A percentile compares a stretch with the other conserved stretches of the same genome.
Conservation (phyloP, 495 filamentous ascomycete genomes). For the Podospora comata region DNA sequence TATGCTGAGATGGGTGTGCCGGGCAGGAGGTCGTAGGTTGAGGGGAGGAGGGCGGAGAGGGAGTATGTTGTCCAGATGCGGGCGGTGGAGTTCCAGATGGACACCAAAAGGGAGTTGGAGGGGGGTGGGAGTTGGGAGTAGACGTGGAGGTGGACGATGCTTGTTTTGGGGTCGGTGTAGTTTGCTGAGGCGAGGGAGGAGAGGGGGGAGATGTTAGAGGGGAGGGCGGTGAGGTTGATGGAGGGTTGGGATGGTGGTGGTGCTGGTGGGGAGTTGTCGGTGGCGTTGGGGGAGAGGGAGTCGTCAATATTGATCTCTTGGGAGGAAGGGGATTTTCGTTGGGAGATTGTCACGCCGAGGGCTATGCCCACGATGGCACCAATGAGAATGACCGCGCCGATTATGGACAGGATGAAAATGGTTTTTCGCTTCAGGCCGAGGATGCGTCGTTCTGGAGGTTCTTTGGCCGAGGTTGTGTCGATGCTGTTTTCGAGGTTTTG, state of each 20-base stretch:
- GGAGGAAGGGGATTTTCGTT: neutral
- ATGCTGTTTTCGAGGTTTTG: neutral
- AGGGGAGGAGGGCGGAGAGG: neutral
- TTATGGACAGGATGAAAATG: neutral
- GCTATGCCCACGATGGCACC: neutral
- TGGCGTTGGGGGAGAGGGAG: neutral
- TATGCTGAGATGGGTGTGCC: neutral
- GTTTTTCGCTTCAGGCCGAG: neutral
- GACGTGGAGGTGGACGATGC: neutral
- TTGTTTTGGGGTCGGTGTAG: neutral
- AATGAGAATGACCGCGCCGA: neutral
- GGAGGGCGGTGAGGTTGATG: neutral
- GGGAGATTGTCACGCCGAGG: neutral
- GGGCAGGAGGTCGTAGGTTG: neutral
- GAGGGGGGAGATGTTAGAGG: neutral
- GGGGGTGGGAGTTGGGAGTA: neutral
- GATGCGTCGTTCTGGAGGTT: neutral
- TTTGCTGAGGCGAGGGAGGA: neutral
- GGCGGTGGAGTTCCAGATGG: neutral
- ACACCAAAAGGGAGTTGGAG: neutral
- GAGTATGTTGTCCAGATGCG: neutral
- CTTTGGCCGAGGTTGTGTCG: neutral
- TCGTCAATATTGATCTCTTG: neutral
- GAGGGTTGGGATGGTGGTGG: neutral
- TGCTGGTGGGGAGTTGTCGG: neutral